These are phyloP conservation scores for Aureobasidium sp. DNA, from an alignment of 2,329 filamentous ascomycete genomes.

Conservation along the genomic window DNA sequence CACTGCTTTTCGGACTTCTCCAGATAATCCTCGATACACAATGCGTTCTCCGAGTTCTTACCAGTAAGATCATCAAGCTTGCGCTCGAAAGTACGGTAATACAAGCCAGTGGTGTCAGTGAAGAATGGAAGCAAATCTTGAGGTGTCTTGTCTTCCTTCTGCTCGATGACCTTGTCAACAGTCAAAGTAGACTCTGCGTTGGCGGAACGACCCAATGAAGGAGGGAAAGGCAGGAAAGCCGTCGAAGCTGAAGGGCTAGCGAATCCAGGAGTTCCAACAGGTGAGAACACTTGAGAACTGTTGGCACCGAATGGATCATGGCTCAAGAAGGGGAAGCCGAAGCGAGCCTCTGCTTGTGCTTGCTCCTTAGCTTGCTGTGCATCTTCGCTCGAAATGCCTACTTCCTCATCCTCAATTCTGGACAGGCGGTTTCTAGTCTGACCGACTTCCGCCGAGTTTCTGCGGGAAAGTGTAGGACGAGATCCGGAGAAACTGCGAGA, in stretches of 20 bases:
- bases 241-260: slow-evolving; percentile 2
- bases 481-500: slow-evolving; percentile 3
- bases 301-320: slow-evolving; percentile 1
- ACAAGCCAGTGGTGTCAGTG: slow-evolving; percentile 54
- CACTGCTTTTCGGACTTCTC: slow-evolving; percentile 59
- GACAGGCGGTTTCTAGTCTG: slow-evolving; percentile 16
- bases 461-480: slow-evolving; percentile 15
- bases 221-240: slow-evolving; percentile 4
- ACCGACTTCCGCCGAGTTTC: slow-evolving; percentile 20
- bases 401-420: slow-evolving; percentile 24
- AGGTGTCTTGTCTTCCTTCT: slow-evolving; percentile 52
- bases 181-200: slow-evolving; percentile 31
- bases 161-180: slow-evolving; percentile 49
- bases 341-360: slow-evolving; percentile 3
- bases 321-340: slow-evolving; percentile 2
- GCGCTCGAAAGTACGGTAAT: slow-evolving; percentile 49
- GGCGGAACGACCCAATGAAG: background rate
- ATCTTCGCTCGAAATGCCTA: slow-evolving; percentile 21
- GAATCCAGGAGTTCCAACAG: background rate
- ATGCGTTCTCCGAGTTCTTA: slow-evolving; percentile 46
- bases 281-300: background rate
- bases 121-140: slow-evolving; percentile 62
- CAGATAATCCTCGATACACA: slow-evolving; percentile 59
- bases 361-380: slow-evolving; percentile 22
- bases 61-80: slow-evolving; percentile 48